These are phyloP conservation scores for Collybiopsis luxurians DNA, from an alignment of 768 basidiomycete genomes.

Conservation along the genomic window DNA sequence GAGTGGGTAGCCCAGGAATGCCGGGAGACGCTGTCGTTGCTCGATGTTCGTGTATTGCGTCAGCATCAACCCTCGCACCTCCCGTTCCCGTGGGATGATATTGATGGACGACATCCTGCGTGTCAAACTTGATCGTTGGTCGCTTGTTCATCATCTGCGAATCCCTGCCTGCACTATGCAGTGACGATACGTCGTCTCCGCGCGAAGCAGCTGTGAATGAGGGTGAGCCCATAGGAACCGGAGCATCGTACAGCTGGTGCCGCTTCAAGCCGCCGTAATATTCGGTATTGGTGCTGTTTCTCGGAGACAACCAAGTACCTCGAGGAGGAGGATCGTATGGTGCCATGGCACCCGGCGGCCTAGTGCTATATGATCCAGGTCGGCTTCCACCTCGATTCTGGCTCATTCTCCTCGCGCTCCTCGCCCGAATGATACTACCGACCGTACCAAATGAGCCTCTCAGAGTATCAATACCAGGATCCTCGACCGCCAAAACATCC, in stretches of 20 bases:
- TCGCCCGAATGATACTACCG: conserved; percentile 83
- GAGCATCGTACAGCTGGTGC: conserved; percentile 88
- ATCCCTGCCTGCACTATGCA: conserved; percentile 17
- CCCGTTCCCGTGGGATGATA: conserved; percentile 61
- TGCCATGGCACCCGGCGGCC: conserved; percentile 34
- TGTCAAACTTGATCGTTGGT: conserved; percentile 76
- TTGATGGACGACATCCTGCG: conserved; percentile 70
- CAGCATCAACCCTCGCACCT: conserved; percentile 29
- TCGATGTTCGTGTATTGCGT: conserved; percentile 36
- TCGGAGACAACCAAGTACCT: conserved; percentile 19
- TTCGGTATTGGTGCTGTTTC: conserved; percentile 23
- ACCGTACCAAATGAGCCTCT: conserved; percentile 90
- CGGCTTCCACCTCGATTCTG: conserved; percentile 33
- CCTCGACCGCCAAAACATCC: conserved; percentile 63
- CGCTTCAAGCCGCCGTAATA: conserved; percentile 58
- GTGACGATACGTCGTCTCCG: conserved; percentile 12
- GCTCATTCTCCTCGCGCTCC: conserved; percentile 50
- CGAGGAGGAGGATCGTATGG: conserved; percentile 28
- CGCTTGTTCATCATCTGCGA: conserved; percentile 36
- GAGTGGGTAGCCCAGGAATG: background rate
- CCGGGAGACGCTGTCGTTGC: conserved; percentile 1
- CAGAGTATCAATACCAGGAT: conserved; percentile 91
- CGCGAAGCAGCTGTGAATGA: conserved; percentile 15
- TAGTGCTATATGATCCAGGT: conserved; percentile 27
- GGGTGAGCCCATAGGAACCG: conserved; percentile 58